Percentiles rank a stretch among this genome's conserved stretches.
phyloP scores from a whole-genome alignment of 1,139 yeast species.

The Saccharomyces pastorianus region DNA sequence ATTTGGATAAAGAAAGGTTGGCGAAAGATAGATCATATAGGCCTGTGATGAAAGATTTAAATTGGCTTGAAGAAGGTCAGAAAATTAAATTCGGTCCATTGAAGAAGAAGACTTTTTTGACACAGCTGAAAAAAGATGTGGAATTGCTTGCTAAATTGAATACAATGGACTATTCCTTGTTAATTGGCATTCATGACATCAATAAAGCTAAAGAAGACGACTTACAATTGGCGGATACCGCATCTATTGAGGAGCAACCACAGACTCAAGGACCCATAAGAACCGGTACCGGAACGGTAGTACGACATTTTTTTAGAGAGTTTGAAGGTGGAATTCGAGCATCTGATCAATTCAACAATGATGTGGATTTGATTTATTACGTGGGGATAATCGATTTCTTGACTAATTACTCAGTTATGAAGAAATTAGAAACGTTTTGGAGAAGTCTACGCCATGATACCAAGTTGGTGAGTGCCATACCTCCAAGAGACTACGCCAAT shows the following conservation, averaged over 20 bases:
- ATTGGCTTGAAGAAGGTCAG: conserved; percentile 68
- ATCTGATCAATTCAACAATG: conserved; percentile 56
- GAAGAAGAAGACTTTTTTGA: conserved; percentile 50
- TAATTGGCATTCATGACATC: conserved; percentile 80
- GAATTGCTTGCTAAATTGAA: conserved; percentile 60
- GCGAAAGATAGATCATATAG: conserved; percentile 18
- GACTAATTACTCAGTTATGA: conserved; percentile 72
- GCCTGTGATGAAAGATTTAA: conserved; percentile 67
- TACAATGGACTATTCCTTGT: conserved; percentile 90
- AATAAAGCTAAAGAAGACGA: conserved; percentile 28
- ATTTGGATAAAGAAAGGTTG: conserved; percentile 20
- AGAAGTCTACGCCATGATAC: conserved; percentile 65
- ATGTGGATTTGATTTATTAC: conserved; percentile 68
- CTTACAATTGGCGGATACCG: not conserved
- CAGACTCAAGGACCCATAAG: not conserved
- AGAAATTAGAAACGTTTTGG: conserved; percentile 80
- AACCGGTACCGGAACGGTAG: conserved; percentile 8
- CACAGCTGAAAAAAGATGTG: conserved; percentile 72
- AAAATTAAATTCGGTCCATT: conserved; percentile 64
- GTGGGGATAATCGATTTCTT: conserved; percentile 91
- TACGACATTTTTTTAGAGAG: conserved; percentile 52
- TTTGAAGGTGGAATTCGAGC: conserved; percentile 85
- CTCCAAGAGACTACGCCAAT: conserved; percentile 83
- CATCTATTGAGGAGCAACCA: conserved; percentile 2
- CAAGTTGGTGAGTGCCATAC: conserved; percentile 75